These are phyloP conservation scores for Suillus subalutaceus DNA, from an alignment of 768 basidiomycete genomes.

Conservation along the genomic window DNA sequence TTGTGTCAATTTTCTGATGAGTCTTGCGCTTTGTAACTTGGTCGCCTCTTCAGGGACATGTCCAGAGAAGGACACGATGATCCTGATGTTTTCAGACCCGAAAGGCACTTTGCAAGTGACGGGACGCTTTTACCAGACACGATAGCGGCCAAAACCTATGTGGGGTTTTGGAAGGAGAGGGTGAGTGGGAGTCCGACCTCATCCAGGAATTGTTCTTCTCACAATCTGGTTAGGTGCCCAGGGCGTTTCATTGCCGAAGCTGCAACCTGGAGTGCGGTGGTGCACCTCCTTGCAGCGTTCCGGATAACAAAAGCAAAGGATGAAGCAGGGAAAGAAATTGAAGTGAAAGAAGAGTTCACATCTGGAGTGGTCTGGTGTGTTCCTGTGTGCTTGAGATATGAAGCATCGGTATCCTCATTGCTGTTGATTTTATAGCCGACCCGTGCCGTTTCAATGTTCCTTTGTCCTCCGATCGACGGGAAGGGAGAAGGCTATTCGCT, in stretches of 20 bases:
- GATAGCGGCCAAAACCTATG: conserved; percentile 27
- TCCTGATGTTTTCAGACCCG: conserved; percentile 30
- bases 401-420: conserved; percentile 1
- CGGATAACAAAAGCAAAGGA: conserved; percentile 20
- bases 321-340: conserved; percentile 24
- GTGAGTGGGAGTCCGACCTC: neutral
- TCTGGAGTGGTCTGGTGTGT: conserved; percentile 36
- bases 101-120: conserved; percentile 27
- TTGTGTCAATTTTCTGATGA: conserved; percentile 7
- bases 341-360: conserved; percentile 32
- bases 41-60: conserved; percentile 25
- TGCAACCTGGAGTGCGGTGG: conserved; percentile 33
- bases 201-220: neutral
- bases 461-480: conserved; percentile 30
- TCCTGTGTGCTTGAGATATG: conserved; percentile 9
- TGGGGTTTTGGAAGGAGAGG: conserved; percentile 36
- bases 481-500: conserved; percentile 24
- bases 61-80: conserved; percentile 35
- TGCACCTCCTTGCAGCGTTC: conserved; percentile 30
- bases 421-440: conserved; percentile 26
- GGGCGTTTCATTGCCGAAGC: conserved; percentile 36
- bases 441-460: conserved; percentile 33
- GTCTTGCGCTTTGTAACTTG: neutral
- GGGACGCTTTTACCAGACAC: conserved; percentile 30
- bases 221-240: conserved; percentile 20